Percentiles rank a stretch among this genome's conserved stretches.
These are phyloP conservation scores for Epithemia pelagica DNA, from an alignment of 108 stramenopile species.

Conservation along the genomic window DNA sequence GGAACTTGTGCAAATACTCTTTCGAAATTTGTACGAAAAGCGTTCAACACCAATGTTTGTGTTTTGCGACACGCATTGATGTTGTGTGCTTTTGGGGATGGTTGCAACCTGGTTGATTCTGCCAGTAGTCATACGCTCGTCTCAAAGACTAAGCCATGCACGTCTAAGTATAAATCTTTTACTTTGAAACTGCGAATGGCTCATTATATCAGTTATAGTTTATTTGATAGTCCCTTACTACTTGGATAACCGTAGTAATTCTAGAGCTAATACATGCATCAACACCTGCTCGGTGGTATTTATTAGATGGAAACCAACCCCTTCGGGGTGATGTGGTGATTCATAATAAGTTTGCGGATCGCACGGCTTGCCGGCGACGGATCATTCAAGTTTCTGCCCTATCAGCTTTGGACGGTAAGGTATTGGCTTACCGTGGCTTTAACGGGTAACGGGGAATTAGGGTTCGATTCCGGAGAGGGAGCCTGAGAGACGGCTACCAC, in stretches of 20 bases:
- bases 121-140: conserved; percentile 99
- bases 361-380: conserved; percentile 76
- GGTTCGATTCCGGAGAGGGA: conserved; percentile 98
- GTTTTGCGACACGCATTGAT: too few relatives aligned
- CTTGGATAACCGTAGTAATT: conserved; percentile 98
- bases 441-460: conserved; percentile 95
- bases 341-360: conserved; percentile 94
- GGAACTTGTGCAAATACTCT: too few relatives aligned
- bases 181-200: conserved; percentile 91
- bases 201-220: conserved; percentile 99
- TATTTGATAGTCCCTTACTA: conserved; percentile 98
- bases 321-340: conserved; percentile 87
- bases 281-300: conserved; percentile 89
- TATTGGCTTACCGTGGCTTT: conserved; percentile 96
- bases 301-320: conserved; percentile 96
- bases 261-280: conserved; percentile 97
- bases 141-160: conserved; percentile 99
- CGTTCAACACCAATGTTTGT: too few relatives aligned
- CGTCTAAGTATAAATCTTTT: conserved; percentile 97
- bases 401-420: conserved; percentile 97
- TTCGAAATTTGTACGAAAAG: too few relatives aligned
- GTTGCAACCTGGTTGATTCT: conserved; percentile 99
- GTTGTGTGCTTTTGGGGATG: too few relatives aligned
- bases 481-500: too few relatives aligned
- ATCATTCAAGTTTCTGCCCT: conserved; percentile 97